Percentiles rank a stretch among this genome's conserved stretches.
phyloP scores from a whole-genome alignment of 805 yeast genomes.

The Candida caryicola region DNA sequence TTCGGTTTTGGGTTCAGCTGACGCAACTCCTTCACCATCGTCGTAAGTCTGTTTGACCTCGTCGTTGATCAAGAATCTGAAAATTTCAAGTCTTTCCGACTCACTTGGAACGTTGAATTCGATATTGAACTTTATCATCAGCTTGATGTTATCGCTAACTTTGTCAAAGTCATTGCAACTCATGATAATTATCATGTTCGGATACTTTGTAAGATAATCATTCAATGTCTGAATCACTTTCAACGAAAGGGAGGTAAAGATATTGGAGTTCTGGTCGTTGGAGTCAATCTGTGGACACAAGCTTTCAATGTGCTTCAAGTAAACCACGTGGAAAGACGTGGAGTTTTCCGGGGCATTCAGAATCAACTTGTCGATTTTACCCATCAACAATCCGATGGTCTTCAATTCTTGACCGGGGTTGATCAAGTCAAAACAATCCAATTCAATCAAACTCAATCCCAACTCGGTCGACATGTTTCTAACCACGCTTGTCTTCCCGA shows the following conservation, averaged over 20 bases:
- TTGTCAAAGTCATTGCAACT: conserved; percentile 73
- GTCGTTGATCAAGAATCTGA: conserved; percentile 44
- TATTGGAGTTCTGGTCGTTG: conserved; percentile 43
- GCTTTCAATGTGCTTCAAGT: conserved; percentile 71
- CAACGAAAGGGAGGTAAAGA: conserved; percentile 44
- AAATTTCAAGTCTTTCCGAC: conserved; percentile 63
- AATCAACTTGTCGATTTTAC: conserved; percentile 65
- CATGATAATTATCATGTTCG: conserved; percentile 49
- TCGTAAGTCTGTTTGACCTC: conserved; percentile 14
- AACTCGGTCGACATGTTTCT: conserved; percentile 50
- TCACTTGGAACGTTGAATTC: conserved; percentile 77
- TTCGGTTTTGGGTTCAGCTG: conserved; percentile 26
- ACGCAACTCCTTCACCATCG: conserved; percentile 12
- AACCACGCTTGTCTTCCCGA: conserved; percentile 74
- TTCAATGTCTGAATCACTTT: conserved; percentile 58
- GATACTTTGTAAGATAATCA: conserved; percentile 46
- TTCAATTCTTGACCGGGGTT: conserved; percentile 73
- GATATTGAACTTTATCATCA: conserved; percentile 73
- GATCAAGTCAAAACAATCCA: conserved; percentile 67
- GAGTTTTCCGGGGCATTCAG: conserved; percentile 31
- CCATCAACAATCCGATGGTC: conserved; percentile 73
- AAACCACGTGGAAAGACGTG: conserved; percentile 43
- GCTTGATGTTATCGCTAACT: conserved; percentile 62
- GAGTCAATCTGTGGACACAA: conserved; percentile 66
- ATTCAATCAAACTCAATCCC: conserved; percentile 64